These are phyloP conservation scores for Pinus albicaulis DNA, from an alignment of 75 land plant genomes.

Conservation along the genomic window DNA sequence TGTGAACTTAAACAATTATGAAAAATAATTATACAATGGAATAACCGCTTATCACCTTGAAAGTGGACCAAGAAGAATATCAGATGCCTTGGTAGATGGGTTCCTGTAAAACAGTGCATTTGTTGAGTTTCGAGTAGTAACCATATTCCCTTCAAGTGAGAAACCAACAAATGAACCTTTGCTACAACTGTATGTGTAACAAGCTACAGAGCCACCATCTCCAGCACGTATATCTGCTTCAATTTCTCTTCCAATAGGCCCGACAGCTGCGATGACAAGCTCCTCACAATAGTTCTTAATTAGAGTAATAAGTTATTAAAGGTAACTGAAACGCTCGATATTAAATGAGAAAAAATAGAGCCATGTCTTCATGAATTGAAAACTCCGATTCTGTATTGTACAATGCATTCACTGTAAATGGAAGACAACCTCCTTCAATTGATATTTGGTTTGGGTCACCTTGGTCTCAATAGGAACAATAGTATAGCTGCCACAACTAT, in stretches of 20 bases:
- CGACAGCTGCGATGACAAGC: constrained; percentile 93
- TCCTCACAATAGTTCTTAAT: too few species aligned
- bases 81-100: constrained; percentile 64
- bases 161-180: constrained; percentile 97
- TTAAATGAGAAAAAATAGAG: too few species aligned
- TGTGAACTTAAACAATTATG: constrained; percentile 46
- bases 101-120: constrained; percentile 85
- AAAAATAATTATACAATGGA: constrained; percentile 63
- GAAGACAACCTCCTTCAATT: too few species aligned
- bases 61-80: constrained; percentile 81
- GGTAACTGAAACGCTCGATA: too few species aligned
- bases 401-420: too few species aligned
- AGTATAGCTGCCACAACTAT: too few species aligned
- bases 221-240: constrained; percentile 96
- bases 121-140: constrained; percentile 68
- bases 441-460: too few species aligned
- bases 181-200: constrained; percentile 96
- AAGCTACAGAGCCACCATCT: constrained; percentile 84
- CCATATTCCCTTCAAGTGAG: constrained; percentile 80
- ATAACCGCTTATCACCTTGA: constrained; percentile 83
- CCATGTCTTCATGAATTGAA: too few species aligned
- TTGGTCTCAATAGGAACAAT: too few species aligned
- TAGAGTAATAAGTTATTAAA: too few species aligned
- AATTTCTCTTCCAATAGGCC: constrained; percentile 70
- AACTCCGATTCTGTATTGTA: too few species aligned